A percentile compares a stretch with the other conserved stretches of the same genome.
Evolutionary conservation across 495 filamentous ascomycete genomes (phyloP).

Genomic region (Annulohypoxylon bovei): DNA sequence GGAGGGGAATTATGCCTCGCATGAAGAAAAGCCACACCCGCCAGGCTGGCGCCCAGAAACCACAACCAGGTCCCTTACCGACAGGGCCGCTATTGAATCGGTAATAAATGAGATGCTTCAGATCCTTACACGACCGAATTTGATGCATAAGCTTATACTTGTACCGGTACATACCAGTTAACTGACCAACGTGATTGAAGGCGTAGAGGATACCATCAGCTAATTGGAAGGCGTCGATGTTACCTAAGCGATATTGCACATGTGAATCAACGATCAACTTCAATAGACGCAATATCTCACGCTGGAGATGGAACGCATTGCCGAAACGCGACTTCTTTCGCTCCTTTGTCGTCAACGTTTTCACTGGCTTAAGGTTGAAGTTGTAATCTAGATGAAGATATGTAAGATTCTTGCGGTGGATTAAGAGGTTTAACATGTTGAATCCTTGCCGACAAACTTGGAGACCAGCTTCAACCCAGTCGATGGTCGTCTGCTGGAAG

Average conservation of each 20-base stretch:
- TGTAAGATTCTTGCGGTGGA: slow-evolving; percentile 98
- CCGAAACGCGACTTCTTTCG: slow-evolving; percentile 99
- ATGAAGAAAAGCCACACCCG: slow-evolving; percentile 99
- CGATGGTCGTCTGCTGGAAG: slow-evolving; percentile 99
- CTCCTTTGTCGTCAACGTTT: slow-evolving; percentile 98
- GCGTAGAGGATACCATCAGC: slow-evolving; percentile 98
- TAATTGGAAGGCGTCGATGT: slow-evolving; percentile 98
- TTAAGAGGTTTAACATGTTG: slow-evolving; percentile 98
- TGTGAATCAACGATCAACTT: slow-evolving; percentile 99
- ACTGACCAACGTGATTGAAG: slow-evolving; percentile 98
- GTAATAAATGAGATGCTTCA: slow-evolving; percentile 99
- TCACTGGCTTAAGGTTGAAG: slow-evolving; percentile 99
- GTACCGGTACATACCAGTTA: slow-evolving; percentile 99
- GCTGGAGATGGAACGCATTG: slow-evolving; percentile 99
- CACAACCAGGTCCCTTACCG: slow-evolving; percentile 97
- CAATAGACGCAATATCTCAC: slow-evolving; percentile 96
- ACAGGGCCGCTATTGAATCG: slow-evolving; percentile 98
- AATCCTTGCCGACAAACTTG: slow-evolving; percentile 98
- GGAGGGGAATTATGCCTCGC: slow-evolving; percentile 95
- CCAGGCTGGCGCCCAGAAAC: slow-evolving; percentile 99
- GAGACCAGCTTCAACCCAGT: slow-evolving; percentile 99
- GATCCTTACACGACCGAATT: slow-evolving; percentile 97
- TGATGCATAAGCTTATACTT: slow-evolving; percentile 99
- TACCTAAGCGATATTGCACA: slow-evolving; percentile 96
- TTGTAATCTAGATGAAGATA: slow-evolving; percentile 99